phyloP scores from a whole-genome alignment of 345 rosid species.

The Diplotaxis tenuifolia region DNA sequence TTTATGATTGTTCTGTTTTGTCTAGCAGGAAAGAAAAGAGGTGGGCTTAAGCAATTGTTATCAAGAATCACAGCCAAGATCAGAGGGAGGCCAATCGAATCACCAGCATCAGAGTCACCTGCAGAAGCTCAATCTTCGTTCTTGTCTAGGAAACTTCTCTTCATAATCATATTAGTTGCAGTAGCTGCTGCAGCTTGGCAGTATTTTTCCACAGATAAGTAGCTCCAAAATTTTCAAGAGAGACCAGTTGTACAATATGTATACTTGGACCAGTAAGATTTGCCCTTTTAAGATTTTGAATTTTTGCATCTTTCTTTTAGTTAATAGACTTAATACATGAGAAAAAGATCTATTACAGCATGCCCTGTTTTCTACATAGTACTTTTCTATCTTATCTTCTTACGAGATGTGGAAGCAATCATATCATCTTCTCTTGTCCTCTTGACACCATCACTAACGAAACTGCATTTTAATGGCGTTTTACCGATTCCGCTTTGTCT shows the following conservation, averaged over 20 bases:
- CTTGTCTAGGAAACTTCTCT: constrained; percentile 44
- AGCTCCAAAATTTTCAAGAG: constrained; percentile 9
- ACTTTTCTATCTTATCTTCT: constrained; percentile 44
- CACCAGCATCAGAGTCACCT: constrained; percentile 20
- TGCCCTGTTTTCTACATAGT: neutral
- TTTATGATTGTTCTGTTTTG: constrained; percentile 29
- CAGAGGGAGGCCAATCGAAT: constrained; percentile 48
- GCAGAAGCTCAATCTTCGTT: constrained; percentile 33
- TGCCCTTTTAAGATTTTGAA: neutral
- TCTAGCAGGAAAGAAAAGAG: constrained; percentile 48
- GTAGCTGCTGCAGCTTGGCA: constrained; percentile 72
- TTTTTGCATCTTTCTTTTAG: constrained; percentile 11
- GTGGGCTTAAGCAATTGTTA: constrained; percentile 44
- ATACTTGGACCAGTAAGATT: constrained; percentile 17
- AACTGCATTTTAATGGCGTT: constrained; percentile 40
- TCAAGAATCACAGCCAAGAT: constrained; percentile 56
- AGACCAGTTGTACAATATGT: constrained; percentile 23
- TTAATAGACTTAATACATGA: neutral
- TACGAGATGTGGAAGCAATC: constrained; percentile 44
- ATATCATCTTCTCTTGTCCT: constrained; percentile 53
- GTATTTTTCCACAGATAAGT: constrained; percentile 42
- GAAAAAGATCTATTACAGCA: neutral
- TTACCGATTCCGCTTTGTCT: neutral
- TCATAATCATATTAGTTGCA: constrained; percentile 60
- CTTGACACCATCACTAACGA: constrained; percentile 36